Evolutionary conservation across 2,329 filamentous ascomycete genomes (phyloP).

Genomic region (Escovopsis sp.): DNA sequence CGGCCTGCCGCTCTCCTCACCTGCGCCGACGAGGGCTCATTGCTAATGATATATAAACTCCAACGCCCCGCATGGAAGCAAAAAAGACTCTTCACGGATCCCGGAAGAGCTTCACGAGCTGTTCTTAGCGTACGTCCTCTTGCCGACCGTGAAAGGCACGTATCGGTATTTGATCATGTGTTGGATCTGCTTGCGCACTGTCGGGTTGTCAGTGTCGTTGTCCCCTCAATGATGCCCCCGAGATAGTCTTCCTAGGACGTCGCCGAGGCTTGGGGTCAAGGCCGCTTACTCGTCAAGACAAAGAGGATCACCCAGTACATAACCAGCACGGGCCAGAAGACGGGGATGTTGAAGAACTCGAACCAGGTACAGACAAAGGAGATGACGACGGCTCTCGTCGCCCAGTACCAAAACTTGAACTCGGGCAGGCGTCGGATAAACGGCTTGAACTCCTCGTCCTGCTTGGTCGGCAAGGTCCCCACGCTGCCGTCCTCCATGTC

Average conservation of each 20-base stretch:
- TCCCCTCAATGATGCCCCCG: neutral
- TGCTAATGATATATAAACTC: neutral
- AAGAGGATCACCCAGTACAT: constrained; percentile 99
- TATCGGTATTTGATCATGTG: constrained; percentile 99
- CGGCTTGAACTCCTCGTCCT: constrained; percentile 93
- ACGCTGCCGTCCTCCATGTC: constrained; percentile 88
- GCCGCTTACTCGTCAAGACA: constrained; percentile 70
- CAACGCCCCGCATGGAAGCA: no score
- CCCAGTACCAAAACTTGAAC: constrained; percentile 99
- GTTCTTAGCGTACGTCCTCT: constrained; percentile 61
- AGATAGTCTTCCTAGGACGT: no score
- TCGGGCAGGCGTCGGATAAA: constrained; percentile 93
- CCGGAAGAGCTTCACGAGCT: constrained; percentile 23
- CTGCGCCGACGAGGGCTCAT: no score
- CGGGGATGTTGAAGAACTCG: constrained; percentile 84
- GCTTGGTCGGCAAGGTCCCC: constrained; percentile 75
- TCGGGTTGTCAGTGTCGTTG: neutral
- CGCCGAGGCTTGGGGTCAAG: neutral
- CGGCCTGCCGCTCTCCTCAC: no score
- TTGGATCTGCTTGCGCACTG: constrained; percentile 98
- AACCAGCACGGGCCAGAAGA: constrained; percentile 97
- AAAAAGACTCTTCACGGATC: no score
- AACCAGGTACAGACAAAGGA: constrained; percentile 86
- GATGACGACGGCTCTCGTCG: constrained; percentile 72
- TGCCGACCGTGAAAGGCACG: constrained; percentile 84